Evolutionary conservation across 495 filamentous ascomycete species (phyloP), one percentile per base, ranked within the genome.

Genomic region (Neurospora sp.): DNA sequence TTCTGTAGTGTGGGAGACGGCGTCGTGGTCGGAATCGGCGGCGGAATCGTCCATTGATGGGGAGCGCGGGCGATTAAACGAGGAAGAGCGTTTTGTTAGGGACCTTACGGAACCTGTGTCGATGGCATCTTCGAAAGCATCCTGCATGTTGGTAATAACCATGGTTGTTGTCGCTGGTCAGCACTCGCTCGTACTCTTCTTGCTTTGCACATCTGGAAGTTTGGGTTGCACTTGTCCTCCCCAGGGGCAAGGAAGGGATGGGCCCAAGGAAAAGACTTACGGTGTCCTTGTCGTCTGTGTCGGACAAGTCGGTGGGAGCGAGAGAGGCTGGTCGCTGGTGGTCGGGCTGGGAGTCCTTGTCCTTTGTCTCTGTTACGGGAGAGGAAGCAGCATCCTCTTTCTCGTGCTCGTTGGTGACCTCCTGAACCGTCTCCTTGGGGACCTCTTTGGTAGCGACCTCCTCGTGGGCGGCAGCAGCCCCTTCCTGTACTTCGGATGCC

Each of bases 51-150:
- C 81, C 41, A 76, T 37, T 27, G 76, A 66, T 39, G 72, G 54
- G 31, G 54, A 66, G 14, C 54, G 54, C 12, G 54, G 73, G 75
- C 74, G 77, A 31, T 76, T 79, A 77, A 77, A 74, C 74, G 86
- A 81, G 54, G 83, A 83, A 84, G 85, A 77, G 87, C 81, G 80
- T 77, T 81, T 84, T 78, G 84, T 87, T 74, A 87, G 77, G 10
- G 85, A 85, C 54, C 85, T 81, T 35, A 84, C 77, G 48, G 84
- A 85, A 70, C 81, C 79, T 18, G 82, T 85, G 81, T 93, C 92
- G 76, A 88, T 83, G 73, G 91, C 91, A 83, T 95, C 92, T 79
- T 93, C 91, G 72, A 93, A 94, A 27, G 89, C 89, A 73, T 94
- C 92, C 92, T 93, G 81, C 69, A 75, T 66, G 14, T 18, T 37